Base-by-base conservation (phyloP, 768 basidiomycete genomes). In the Lyophyllum decastes region DNA sequence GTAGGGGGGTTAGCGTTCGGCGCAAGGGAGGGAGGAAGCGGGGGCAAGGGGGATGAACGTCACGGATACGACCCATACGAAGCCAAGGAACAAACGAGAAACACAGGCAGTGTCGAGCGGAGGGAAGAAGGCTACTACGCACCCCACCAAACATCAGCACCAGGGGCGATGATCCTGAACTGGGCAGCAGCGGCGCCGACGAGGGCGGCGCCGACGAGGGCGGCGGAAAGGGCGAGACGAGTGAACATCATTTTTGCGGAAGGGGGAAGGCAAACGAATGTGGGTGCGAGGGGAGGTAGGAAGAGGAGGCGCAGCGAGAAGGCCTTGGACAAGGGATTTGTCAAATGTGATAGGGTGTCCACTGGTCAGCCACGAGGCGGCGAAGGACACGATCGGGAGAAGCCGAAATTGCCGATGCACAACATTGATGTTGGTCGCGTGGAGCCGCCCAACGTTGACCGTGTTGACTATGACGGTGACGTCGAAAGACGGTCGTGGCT, bases 101-200 rank as follows among this genome's bases (percentile, higher is more conserved):
- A n/a, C n/a, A n/a, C n/a, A n/a, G n/a, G n/a, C n/a, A n/a, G 11
- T 33, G 30, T 33, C 30, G 30, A 33, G 16, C 4, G 40, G 33
- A 11, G 44, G 7, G 14, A 52, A 49, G 7, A 41, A 30, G n/a
- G 50, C 52, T 22, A 33, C 26, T 2, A 78, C 83, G 49, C 58
- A 88, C 87, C 82, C 87, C 87, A 88, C 86, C 86, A 88, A 8
- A 72, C 65, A 61, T 71, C 51, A 1, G 75, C 66, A 30, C 75
- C 72, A 2, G 87, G 87, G 41, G 68, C 64, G 45, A 76, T 70
- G 73, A 88, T 72, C 40, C 63, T 30, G 55, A 85, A 71, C 59
- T 77, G 70, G 8, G 80, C 80, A 60, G 71, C 67, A 41, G 72
- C 76, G 41, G 73, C 64, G 59, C 70, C 67, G 52, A 69, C 57